These are phyloP conservation scores for Scedosporium boydii DNA, from an alignment of 2,329 filamentous ascomycete genomes.

Conservation along the genomic window DNA sequence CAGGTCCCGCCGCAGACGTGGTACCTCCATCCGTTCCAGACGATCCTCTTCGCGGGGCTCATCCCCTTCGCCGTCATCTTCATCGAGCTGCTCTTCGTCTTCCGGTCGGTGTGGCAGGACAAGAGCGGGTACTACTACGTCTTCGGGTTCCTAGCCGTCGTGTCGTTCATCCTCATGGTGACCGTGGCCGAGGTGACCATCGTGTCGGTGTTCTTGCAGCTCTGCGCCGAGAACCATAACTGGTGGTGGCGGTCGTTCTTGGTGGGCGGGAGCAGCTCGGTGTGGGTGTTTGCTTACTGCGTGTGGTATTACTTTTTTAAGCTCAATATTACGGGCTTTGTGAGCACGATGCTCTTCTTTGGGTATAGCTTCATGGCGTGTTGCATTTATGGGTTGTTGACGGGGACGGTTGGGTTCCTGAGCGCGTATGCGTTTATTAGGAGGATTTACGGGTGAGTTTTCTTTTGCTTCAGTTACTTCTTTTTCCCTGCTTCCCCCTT, in stretches of 20 bases:
- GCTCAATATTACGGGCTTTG: conserved; percentile 70
- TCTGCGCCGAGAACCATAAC: conserved; percentile 78
- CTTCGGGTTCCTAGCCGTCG: conserved; percentile 73
- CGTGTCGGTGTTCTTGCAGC: conserved; percentile 71
- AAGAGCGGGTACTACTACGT: conserved; percentile 90
- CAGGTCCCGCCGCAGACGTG: conserved; percentile 67
- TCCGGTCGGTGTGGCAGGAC: conserved; percentile 81
- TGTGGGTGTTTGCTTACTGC: conserved; percentile 79
- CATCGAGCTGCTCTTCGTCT: conserved; percentile 78
- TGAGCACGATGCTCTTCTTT: conserved; percentile 76
- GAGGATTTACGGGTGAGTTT: conserved; percentile 66
- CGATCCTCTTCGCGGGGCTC: conserved; percentile 62
- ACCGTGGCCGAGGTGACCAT: conserved; percentile 78
- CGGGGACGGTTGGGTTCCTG: conserved; percentile 76
- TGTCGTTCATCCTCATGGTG: conserved; percentile 61
- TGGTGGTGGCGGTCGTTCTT: conserved; percentile 92
- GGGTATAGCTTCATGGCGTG: conserved; percentile 76
- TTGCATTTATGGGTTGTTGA: conserved; percentile 69
- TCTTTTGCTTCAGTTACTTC: background rate
- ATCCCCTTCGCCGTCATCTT: conserved; percentile 83
- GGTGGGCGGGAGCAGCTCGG: conserved; percentile 63
- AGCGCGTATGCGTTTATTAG: conserved; percentile 76
- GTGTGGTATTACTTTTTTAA: conserved; percentile 76
- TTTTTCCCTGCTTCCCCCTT: background rate
- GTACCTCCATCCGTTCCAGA: conserved; percentile 58